Conservation (phyloP, 352 stramenopile species). For the Phytopythium vexans region DNA sequence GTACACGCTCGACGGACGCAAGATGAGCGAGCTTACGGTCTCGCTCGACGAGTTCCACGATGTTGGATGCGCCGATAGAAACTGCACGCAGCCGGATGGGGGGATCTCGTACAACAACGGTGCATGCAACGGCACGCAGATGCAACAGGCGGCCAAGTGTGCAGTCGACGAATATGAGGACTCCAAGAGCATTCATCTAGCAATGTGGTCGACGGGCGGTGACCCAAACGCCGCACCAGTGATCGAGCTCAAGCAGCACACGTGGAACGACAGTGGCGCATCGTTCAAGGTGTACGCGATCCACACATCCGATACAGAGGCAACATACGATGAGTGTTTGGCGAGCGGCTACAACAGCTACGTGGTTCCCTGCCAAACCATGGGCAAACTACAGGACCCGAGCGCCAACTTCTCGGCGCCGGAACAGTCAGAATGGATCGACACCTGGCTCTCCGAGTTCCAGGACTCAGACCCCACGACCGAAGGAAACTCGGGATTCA, state of each 20-base stretch:
- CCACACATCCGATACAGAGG: not conserved
- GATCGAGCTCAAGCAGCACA: not conserved
- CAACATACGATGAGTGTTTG: not conserved
- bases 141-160: not conserved
- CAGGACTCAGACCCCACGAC: not conserved
- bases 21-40: too few relatives aligned
- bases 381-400: not conserved
- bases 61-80: too few relatives aligned
- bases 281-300: not conserved
- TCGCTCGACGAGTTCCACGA: too few relatives aligned
- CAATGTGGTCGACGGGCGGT: constrained; percentile 25
- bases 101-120: too few relatives aligned
- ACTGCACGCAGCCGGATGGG: too few relatives aligned
- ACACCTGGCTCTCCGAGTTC: not conserved
- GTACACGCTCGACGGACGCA: too few relatives aligned
- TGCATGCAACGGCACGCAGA: not conserved
- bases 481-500: constrained; percentile 9
- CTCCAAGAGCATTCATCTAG: too few relatives aligned
- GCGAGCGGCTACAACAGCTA: not conserved
- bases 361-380: not conserved
- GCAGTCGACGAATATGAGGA: not conserved
- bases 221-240: not conserved
- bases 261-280: not conserved
- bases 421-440: not conserved
- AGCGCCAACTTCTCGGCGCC: not conserved